These are phyloP conservation scores for Mallotus nudiflorus DNA, from an alignment of 345 rosid genomes.

Conservation along the genomic window DNA sequence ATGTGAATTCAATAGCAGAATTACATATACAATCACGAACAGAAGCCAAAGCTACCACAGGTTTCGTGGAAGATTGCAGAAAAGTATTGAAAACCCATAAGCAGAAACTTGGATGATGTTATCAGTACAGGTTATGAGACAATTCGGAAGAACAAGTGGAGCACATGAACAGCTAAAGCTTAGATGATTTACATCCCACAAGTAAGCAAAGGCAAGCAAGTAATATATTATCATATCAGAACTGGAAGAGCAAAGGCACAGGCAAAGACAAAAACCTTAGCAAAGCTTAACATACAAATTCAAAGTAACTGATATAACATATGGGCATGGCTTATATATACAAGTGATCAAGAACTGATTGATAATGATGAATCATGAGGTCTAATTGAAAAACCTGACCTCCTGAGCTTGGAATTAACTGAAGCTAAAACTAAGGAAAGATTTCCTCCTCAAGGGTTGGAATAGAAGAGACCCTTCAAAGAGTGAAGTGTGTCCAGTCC, in stretches of 20 bases:
- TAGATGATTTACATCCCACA: too few species aligned
- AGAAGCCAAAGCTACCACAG: too few species aligned
- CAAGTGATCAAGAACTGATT: not conserved
- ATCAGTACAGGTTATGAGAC: too few species aligned
- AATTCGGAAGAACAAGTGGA: too few species aligned
- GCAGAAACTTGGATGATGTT: too few species aligned
- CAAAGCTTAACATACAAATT: not conserved
- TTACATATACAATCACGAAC: too few species aligned
- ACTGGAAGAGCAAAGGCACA: too few species aligned
- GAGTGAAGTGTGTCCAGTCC: not conserved
- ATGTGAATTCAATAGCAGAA: too few species aligned
- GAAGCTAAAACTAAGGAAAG: not conserved
- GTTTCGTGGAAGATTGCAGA: too few species aligned
- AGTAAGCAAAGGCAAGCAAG: not conserved
- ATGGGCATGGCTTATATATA: too few species aligned
- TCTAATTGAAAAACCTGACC: not conserved
- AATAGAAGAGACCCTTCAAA: not conserved
- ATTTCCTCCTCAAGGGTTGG: not conserved
- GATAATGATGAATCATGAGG: not conserved
- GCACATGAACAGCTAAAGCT: too few species aligned
- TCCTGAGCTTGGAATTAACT: not conserved
- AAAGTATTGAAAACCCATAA: too few species aligned
- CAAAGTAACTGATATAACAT: not conserved
- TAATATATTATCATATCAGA: not conserved
- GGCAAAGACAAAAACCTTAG: not conserved